Evolutionary conservation across 805 yeast species (phyloP).

Genomic region (Ogataea nonfermentans): DNA sequence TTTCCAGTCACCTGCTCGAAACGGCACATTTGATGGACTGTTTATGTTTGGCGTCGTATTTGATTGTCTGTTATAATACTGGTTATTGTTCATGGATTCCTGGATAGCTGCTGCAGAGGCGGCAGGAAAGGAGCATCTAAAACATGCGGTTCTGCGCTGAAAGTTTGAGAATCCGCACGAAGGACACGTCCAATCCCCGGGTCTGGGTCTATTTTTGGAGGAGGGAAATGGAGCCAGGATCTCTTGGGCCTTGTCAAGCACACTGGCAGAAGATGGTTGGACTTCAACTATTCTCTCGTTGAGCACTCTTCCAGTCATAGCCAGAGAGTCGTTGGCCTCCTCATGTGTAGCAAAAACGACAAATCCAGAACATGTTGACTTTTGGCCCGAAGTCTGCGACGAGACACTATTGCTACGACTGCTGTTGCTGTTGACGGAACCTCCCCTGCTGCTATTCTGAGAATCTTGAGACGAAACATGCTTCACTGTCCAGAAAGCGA

Average conservation of each 20-base stretch:
- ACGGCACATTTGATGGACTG: conserved; percentile 61
- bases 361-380: conserved; percentile 67
- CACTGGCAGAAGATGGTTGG: conserved; percentile 77
- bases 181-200: conserved; percentile 98
- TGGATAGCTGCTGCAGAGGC: conserved; percentile 68
- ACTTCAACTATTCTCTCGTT: conserved; percentile 78
- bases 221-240: conserved; percentile 81
- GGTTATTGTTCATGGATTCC: conserved; percentile 39
- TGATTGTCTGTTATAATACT: conserved; percentile 18
- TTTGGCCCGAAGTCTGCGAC: conserved; percentile 35
- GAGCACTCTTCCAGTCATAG: conserved; percentile 72
- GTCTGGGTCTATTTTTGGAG: conserved; percentile 83
- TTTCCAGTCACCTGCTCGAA: conserved; percentile 97
- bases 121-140: conserved; percentile 88
- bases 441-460: conserved; percentile 3
- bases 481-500: conserved; percentile 85
- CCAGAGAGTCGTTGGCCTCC: conserved; percentile 75
- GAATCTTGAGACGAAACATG: conserved; percentile 38
- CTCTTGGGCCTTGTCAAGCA: conserved; percentile 79
- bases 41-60: conserved; percentile 14
- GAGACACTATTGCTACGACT: conserved; percentile 17
- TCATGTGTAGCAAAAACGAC: conserved; percentile 83
- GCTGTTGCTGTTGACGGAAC: conserved; percentile 13
- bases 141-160: conserved; percentile 91
- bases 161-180: conserved; percentile 93